phyloP scores from a whole-genome alignment of 1,284 basidiomycete genomes.

The Microbotryum saponariae region DNA sequence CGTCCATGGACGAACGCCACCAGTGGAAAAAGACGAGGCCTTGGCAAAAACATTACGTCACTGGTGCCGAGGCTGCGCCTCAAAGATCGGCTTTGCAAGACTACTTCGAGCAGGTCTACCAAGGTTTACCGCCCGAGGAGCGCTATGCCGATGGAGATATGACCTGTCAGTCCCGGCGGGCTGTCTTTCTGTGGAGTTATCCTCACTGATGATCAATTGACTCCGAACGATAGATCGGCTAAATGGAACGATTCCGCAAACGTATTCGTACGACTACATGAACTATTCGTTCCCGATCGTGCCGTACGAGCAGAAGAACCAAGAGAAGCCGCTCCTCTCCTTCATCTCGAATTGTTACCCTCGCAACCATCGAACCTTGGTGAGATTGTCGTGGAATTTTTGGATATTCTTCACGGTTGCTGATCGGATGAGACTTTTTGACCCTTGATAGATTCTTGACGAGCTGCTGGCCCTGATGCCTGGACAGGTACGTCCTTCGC shows the following conservation, averaged over 20 bases:
- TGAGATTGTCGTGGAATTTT: neutral
- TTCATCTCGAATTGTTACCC: conserved; percentile 8
- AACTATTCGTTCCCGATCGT: conserved; percentile 10
- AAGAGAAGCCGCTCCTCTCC: conserved; percentile 13
- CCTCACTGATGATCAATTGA: neutral
- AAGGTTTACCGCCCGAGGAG: conserved; percentile 10
- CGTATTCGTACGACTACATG: conserved; percentile 16
- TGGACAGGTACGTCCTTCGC: neutral
- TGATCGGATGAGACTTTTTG: neutral
- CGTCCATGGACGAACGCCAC: neutral
- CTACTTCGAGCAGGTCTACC: conserved; percentile 5
- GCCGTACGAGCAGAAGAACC: conserved; percentile 5
- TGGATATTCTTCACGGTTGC: conserved; percentile 16
- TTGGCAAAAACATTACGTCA: conserved; percentile 14
- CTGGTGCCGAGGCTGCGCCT: conserved; percentile 19
- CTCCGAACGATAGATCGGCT: conserved; percentile 9
- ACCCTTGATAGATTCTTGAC: conserved; percentile 7
- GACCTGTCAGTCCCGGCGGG: conserved; percentile 11
- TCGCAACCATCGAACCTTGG: neutral
- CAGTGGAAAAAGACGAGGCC: neutral
- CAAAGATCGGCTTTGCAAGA: conserved; percentile 9
- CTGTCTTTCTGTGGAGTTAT: neutral
- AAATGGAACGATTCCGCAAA: conserved; percentile 13
- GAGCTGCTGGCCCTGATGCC: conserved; percentile 17
- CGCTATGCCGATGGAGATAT: conserved; percentile 9